These are phyloP conservation scores for Candida glucosophila DNA, from an alignment of 1,139 yeast genomes.

Conservation along the genomic window DNA sequence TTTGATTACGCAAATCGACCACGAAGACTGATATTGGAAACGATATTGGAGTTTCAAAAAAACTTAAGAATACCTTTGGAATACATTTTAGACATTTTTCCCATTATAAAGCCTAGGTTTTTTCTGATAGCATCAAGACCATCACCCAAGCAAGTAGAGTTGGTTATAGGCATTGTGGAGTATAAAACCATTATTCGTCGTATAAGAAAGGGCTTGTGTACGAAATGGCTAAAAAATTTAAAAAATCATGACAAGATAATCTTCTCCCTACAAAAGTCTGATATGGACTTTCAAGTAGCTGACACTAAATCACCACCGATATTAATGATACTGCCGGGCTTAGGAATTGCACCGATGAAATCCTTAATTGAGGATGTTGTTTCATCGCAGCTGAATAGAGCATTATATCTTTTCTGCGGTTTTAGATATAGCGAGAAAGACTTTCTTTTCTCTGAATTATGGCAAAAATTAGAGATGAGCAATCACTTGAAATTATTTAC, in stretches of 20 bases:
- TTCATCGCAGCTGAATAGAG: constrained; percentile 10
- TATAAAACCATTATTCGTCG: constrained; percentile 76
- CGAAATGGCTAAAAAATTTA: constrained; percentile 60
- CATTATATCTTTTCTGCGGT: constrained; percentile 61
- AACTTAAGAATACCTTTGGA: constrained; percentile 63
- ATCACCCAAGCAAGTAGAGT: constrained; percentile 35
- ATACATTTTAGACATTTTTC: constrained; percentile 68
- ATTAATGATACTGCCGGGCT: constrained; percentile 79
- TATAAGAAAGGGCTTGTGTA: constrained; percentile 74
- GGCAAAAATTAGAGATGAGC: constrained; percentile 29
- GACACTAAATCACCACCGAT: constrained; percentile 35
- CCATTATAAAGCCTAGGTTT: constrained; percentile 68
- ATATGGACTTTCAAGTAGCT: constrained; percentile 22
- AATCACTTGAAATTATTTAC: constrained; percentile 35
- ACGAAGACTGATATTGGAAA: constrained; percentile 77
- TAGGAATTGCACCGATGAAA: constrained; percentile 88
- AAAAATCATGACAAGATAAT: constrained; percentile 39
- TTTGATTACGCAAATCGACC: constrained; percentile 90
- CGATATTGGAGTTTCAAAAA: constrained; percentile 69
- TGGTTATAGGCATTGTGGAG: constrained; percentile 78
- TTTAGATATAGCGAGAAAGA: constrained; percentile 64
- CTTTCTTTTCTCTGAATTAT: constrained; percentile 50
- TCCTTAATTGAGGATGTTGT: constrained; percentile 41
- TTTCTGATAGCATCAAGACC: constrained; percentile 75
- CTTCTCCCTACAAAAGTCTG: constrained; percentile 46